A percentile compares a stretch with the other conserved stretches of the same genome.
Conservation (phyloP, 2,329 filamentous ascomycete species). For the Simplicillium aogashimaense region DNA sequence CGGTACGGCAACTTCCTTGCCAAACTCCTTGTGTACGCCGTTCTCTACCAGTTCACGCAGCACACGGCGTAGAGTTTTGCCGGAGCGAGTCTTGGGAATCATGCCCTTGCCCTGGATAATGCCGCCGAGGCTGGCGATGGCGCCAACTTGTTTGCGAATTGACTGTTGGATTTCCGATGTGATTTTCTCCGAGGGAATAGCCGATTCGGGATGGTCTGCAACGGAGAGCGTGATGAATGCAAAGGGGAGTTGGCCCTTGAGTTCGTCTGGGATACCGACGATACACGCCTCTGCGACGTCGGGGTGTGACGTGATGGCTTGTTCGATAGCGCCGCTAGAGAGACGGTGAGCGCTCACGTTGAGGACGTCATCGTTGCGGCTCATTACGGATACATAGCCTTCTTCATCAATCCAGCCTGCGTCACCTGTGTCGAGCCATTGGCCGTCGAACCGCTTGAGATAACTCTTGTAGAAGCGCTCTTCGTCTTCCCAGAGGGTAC, state of each 20-base stretch:
- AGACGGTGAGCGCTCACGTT: constrained; percentile 93
- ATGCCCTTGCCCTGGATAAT: constrained; percentile 77
- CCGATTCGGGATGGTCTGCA: constrained; percentile 37
- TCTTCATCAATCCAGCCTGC: constrained; percentile 76
- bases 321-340: constrained; percentile 81
- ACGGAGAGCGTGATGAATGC: constrained; percentile 61
- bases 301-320: constrained; percentile 76
- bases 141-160: constrained; percentile 73
- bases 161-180: constrained; percentile 57
- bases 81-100: constrained; percentile 87
- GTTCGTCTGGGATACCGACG: constrained; percentile 70
- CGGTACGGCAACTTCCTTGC: constrained; percentile 63
- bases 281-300: constrained; percentile 76
- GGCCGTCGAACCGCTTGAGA: constrained; percentile 67
- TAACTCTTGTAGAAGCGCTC: constrained; percentile 81
- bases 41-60: constrained; percentile 79
- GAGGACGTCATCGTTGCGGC: constrained; percentile 72
- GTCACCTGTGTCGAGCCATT: constrained; percentile 87
- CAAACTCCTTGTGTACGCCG: constrained; percentile 62
- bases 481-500: constrained; percentile 77
- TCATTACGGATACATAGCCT: constrained; percentile 56
- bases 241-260: constrained; percentile 89
- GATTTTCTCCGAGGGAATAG: constrained; percentile 34
- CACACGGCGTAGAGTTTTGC: constrained; percentile 79
- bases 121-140: constrained; percentile 77